phyloP scores from a whole-genome alignment of 495 filamentous ascomycete species.

The Filosporella fistucella region DNA sequence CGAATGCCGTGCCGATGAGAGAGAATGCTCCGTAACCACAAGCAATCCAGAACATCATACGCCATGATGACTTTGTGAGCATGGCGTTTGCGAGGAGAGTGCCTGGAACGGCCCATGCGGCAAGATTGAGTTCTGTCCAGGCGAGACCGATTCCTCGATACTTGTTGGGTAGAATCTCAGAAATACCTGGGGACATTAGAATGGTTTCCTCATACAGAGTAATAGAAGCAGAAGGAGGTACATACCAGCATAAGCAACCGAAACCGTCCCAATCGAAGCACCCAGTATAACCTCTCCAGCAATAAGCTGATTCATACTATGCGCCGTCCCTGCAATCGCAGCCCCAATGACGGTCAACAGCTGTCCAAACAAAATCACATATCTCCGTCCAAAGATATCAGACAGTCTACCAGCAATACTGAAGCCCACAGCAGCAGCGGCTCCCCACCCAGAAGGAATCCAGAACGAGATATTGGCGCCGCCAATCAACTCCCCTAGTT shows the following conservation, averaged over 20 bases:
- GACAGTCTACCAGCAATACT: conserved; percentile 26
- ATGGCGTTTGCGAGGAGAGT: conserved; percentile 19
- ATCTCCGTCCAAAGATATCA: conserved; percentile 31
- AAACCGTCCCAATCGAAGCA: conserved; percentile 21
- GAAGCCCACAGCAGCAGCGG: conserved; percentile 22
- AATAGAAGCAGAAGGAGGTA: conserved; percentile 17
- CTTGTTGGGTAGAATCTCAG: conserved; percentile 24
- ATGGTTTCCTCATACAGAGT: conserved; percentile 11
- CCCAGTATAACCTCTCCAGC: conserved; percentile 22
- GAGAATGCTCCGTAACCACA: conserved; percentile 26
- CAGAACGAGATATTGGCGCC: conserved; percentile 22
- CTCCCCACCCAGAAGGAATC: conserved; percentile 26
- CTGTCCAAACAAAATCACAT: conserved; percentile 23
- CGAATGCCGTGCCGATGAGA: conserved; percentile 22
- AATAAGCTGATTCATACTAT: conserved; percentile 12
- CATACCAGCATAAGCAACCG: conserved; percentile 26
- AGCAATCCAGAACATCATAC: conserved; percentile 24
- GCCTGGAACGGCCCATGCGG: conserved; percentile 17
- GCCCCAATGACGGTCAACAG: conserved; percentile 25
- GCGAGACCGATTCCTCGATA: conserved; percentile 20
- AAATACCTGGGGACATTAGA: conserved; percentile 19
- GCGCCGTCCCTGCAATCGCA: conserved; percentile 3
- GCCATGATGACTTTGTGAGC: conserved; percentile 11
- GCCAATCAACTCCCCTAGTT: conserved; percentile 12
- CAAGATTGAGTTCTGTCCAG: conserved; percentile 16